These are phyloP conservation scores for Dendrocalamus latiflorus DNA, from an alignment of 202 grass and related monocot genomes.

Conservation along the genomic window DNA sequence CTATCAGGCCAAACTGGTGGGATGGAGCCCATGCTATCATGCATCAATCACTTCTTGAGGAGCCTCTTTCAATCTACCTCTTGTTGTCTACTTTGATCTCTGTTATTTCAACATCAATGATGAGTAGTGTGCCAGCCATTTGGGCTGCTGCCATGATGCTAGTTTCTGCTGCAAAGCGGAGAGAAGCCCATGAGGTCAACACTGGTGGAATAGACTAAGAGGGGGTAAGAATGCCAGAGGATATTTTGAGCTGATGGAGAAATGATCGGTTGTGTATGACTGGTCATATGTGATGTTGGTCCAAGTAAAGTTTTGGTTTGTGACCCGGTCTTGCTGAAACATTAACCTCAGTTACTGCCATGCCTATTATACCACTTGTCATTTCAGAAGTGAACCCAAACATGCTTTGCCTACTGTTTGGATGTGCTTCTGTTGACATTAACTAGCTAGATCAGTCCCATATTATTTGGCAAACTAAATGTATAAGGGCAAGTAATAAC, in stretches of 20 bases:
- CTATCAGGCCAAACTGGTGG: not conserved
- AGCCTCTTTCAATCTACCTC: not conserved
- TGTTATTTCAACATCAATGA: not conserved
- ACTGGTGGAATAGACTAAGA: not conserved
- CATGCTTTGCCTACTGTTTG: conserved; percentile 7
- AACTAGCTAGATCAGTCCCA: not conserved
- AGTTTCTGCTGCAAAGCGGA: not conserved
- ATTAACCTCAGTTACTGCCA: not conserved
- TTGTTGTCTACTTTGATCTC: conserved; percentile 3
- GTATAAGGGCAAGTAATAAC: conserved; percentile 1
- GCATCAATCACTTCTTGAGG: not conserved
- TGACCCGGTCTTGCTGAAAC: not conserved
- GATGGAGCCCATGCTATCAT: not conserved
- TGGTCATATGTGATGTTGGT: not conserved
- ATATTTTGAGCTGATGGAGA: conserved; percentile 14
- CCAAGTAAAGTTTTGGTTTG: not conserved
- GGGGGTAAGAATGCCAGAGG: not conserved
- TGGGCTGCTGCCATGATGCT: not conserved
- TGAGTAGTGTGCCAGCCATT: not conserved
- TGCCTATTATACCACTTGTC: conserved; percentile 4
- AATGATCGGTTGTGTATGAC: not conserved
- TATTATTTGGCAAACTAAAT: conserved; percentile 10
- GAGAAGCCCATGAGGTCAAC: not conserved
- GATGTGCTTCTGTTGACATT: not conserved
- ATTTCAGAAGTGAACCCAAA: not conserved